Evolutionary conservation across 805 yeast genomes (phyloP).

Genomic region (Candida golubevii): DNA sequence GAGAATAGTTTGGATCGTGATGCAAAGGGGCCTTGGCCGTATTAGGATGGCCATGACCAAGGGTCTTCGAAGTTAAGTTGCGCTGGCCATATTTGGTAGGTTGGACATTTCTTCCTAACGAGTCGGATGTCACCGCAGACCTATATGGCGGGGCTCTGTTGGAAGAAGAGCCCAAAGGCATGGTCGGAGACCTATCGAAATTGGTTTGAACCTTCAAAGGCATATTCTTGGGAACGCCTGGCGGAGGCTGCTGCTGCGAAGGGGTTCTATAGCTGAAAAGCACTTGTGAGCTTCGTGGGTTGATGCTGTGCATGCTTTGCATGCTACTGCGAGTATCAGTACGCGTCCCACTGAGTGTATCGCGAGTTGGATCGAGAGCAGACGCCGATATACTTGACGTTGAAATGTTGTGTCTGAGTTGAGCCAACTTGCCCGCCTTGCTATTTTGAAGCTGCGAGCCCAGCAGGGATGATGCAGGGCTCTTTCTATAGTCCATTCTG

Average conservation of each 20-base stretch:
- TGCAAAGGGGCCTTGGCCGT: background rate
- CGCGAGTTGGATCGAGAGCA: background rate
- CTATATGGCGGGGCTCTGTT: conserved; percentile 23
- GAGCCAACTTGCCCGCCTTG: conserved; percentile 25
- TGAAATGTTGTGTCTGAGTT: conserved; percentile 19
- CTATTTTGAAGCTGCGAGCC: conserved; percentile 22
- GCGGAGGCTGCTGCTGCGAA: background rate
- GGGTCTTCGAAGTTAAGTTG: conserved; percentile 8
- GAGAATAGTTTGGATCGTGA: background rate
- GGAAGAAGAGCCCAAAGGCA: conserved; percentile 5
- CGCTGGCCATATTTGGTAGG: conserved; percentile 13
- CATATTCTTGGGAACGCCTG: conserved; percentile 2
- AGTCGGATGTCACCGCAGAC: conserved; percentile 8
- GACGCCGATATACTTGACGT: background rate
- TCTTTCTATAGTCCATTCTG: conserved; percentile 37
- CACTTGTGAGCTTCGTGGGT: conserved; percentile 30
- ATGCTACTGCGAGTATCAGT: conserved; percentile 6
- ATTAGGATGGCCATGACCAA: conserved; percentile 2
- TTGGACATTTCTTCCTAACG: conserved; percentile 10
- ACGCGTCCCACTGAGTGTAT: background rate
- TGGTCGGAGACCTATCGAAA: background rate
- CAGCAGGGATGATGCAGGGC: conserved; percentile 18
- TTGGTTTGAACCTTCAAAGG: background rate
- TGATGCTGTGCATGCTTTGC: conserved; percentile 14
- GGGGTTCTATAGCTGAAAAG: conserved; percentile 34